Percentiles rank a stretch among this genome's conserved stretches.
Conservation (phyloP, 306 rosid species). For the Canavalia ensiformis region DNA sequence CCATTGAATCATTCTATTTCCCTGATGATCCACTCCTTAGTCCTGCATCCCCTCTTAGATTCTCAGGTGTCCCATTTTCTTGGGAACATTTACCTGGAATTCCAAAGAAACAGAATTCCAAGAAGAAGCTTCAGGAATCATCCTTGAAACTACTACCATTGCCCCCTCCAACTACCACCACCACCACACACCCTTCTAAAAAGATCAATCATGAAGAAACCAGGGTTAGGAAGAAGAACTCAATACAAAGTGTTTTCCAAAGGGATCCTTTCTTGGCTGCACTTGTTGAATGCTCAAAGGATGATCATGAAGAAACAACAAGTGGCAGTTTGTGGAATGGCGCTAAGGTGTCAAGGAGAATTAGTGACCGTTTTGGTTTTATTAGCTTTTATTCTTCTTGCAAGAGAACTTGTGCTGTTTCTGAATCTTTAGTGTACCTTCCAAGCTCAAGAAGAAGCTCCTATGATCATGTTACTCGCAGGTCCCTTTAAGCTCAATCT, state of each 20-base stretch:
- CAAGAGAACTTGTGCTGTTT: conserved; percentile 77
- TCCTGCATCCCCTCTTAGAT: conserved; percentile 61
- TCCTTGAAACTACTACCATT: conserved; percentile 66
- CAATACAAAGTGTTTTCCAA: conserved; percentile 39
- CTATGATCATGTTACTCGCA: conserved; percentile 55
- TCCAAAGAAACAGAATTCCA: conserved; percentile 76
- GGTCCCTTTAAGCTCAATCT: conserved; percentile 47
- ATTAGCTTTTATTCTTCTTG: conserved; percentile 69
- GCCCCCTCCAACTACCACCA: conserved; percentile 63
- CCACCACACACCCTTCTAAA: conserved; percentile 50
- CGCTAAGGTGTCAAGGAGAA: conserved; percentile 76
- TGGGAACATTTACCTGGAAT: conserved; percentile 97
- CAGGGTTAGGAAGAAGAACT: conserved; percentile 46
- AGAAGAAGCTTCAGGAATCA: conserved; percentile 49
- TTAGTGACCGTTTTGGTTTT: conserved; percentile 79
- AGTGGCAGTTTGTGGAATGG: conserved; percentile 53
- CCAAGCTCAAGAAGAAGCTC: conserved; percentile 68
- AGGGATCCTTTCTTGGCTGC: conserved; percentile 93
- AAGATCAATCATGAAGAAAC: conserved; percentile 52
- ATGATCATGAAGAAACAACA: conserved; percentile 36
- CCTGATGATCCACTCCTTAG: conserved; percentile 58
- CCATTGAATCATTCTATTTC: conserved; percentile 56
- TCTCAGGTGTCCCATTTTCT: conserved; percentile 95
- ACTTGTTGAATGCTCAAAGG: conserved; percentile 84
- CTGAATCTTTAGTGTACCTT: conserved; percentile 72